phyloP scores from a whole-genome alignment of 2,329 filamentous ascomycete genomes.

The Chrysosphaeria jannelii region DNA sequence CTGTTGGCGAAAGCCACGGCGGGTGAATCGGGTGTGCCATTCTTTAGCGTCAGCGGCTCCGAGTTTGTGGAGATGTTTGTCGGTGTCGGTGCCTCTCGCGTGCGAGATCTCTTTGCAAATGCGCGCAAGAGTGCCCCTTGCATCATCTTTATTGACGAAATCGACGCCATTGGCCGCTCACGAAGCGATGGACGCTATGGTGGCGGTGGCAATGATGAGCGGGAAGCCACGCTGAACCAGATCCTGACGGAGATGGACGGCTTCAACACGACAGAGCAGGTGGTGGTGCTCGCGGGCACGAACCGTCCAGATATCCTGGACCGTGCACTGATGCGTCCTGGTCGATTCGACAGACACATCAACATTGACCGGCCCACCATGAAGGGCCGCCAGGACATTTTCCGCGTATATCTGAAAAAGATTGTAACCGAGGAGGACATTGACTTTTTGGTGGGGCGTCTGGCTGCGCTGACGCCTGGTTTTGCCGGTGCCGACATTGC shows the following conservation, averaged over 20 bases:
- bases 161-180: slow-evolving; percentile 86
- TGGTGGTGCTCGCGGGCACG: slow-evolving; percentile 87
- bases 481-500: slow-evolving; percentile 96
- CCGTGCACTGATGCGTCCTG: slow-evolving; percentile 83
- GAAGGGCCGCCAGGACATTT: slow-evolving; percentile 89
- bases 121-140: slow-evolving; percentile 89
- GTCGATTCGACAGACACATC: slow-evolving; percentile 92
- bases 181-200: slow-evolving; percentile 41
- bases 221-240: slow-evolving; percentile 89
- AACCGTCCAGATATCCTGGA: slow-evolving; percentile 88
- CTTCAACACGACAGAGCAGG: slow-evolving; percentile 89
- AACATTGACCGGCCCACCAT: slow-evolving; percentile 85
- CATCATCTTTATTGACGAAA: slow-evolving; percentile 99
- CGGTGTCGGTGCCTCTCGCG: slow-evolving; percentile 83
- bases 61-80: slow-evolving; percentile 99
- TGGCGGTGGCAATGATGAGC: slow-evolving; percentile 84
- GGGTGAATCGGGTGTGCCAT: slow-evolving; percentile 85
- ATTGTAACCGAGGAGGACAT: slow-evolving; percentile 80
- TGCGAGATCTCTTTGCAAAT: slow-evolving; percentile 79
- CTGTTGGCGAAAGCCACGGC: slow-evolving; percentile 90
- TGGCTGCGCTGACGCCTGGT: slow-evolving; percentile 77
- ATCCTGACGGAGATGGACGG: slow-evolving; percentile 98
- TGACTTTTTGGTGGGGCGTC: slow-evolving; percentile 60
- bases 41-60: slow-evolving; percentile 94
- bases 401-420: slow-evolving; percentile 77